Evolutionary conservation across 306 rosid genomes (phyloP).

Genomic region (Cicer yamashitae): DNA sequence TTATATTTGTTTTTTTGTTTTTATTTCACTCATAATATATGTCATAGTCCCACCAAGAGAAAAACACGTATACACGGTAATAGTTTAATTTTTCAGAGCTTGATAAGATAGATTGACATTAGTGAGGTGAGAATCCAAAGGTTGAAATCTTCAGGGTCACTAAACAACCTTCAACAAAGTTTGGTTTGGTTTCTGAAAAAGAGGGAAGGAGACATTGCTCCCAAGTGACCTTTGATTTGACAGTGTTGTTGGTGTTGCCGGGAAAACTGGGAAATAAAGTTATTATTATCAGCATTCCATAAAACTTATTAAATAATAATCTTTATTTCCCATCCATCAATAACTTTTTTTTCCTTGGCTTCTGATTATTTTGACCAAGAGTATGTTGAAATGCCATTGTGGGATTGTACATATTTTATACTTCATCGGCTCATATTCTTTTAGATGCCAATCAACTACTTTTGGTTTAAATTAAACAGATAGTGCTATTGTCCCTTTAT

Average conservation of each 20-base stretch:
- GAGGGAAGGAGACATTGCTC: not conserved
- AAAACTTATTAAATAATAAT: not conserved
- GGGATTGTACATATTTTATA: conserved; percentile 13
- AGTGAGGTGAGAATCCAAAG: conserved; percentile 39
- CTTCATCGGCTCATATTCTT: not conserved
- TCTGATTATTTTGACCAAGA: conserved; percentile 14
- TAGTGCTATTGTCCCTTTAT: too few relatives aligned
- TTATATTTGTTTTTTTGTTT: conserved; percentile 38
- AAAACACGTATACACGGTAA: conserved; percentile 36
- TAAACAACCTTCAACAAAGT: conserved; percentile 27
- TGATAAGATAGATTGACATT: conserved; percentile 57
- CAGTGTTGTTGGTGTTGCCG: conserved; percentile 43
- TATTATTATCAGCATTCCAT: not conserved
- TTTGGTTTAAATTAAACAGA: not conserved
- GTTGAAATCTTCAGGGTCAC: too few relatives aligned
- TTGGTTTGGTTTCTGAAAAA: conserved; percentile 47
- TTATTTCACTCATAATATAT: conserved; percentile 28
- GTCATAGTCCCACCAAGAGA: conserved; percentile 48
- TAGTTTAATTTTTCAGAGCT: conserved; percentile 31
- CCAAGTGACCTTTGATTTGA: conserved; percentile 47
- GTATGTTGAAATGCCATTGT: not conserved
- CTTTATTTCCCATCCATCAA: conserved; percentile 43
- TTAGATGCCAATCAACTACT: not conserved
- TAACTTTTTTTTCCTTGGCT: conserved; percentile 2
- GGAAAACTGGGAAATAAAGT: conserved; percentile 30